These are phyloP conservation scores for Endogone sp. DNA, from an alignment of 192 early-diverging fungal genomes.

Conservation along the genomic window DNA sequence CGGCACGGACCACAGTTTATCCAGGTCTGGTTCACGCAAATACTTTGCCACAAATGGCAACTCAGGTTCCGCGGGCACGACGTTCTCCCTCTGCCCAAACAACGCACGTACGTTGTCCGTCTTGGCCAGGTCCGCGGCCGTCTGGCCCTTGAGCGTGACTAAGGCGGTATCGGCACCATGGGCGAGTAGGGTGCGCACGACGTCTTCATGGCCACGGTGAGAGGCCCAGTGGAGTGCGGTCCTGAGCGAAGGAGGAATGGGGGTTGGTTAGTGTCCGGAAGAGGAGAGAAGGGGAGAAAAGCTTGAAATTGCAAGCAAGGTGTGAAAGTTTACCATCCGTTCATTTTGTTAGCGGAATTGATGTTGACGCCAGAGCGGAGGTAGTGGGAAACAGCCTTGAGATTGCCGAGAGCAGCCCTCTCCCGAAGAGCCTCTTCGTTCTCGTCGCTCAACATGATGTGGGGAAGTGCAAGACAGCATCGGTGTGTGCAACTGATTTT, in stretches of 20 bases:
- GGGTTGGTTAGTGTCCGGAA: not conserved
- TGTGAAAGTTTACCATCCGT: slow-evolving; percentile 63
- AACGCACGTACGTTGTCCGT: slow-evolving; percentile 37
- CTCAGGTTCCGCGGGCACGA: slow-evolving; percentile 9
- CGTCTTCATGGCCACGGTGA: slow-evolving; percentile 53
- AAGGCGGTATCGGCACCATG: slow-evolving; percentile 58
- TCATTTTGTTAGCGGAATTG: slow-evolving; percentile 70
- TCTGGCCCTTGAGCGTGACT: slow-evolving; percentile 57
- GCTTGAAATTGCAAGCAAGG: not conserved
- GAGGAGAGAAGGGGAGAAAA: not conserved
- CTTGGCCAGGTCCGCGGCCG: slow-evolving; percentile 59
- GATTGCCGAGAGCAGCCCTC: slow-evolving; percentile 60
- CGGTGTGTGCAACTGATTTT: not conserved
- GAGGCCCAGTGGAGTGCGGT: slow-evolving; percentile 76
- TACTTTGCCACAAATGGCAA: slow-evolving; percentile 58
- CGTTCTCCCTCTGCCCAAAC: slow-evolving; percentile 22
- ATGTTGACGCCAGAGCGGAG: slow-evolving; percentile 60
- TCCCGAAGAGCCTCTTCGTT: not conserved
- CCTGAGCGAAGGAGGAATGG: slow-evolving; percentile 27
- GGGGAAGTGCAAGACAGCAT: too few species aligned
- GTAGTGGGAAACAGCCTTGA: slow-evolving; percentile 60
- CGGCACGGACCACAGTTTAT: slow-evolving; percentile 63
- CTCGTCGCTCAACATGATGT: not conserved
- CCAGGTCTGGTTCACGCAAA: slow-evolving; percentile 60
- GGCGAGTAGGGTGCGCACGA: slow-evolving; percentile 56